phyloP scores from a whole-genome alignment of 1,139 yeast genomes.

The Debaryomyces sp. region DNA sequence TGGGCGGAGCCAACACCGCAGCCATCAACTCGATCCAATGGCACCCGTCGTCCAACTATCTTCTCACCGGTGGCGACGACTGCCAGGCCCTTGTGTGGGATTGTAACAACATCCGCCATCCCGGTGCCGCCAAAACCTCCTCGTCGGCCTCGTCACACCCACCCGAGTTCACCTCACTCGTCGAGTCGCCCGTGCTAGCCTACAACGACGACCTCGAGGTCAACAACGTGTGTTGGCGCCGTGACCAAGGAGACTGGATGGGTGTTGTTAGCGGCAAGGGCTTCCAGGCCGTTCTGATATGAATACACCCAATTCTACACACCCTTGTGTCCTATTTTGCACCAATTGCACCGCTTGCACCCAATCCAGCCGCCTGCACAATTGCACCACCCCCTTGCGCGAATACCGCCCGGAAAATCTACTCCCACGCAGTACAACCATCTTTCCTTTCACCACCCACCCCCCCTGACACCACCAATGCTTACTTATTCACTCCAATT shows the following conservation, averaged over 20 bases:
- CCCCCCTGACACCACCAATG: background rate
- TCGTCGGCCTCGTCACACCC: slow-evolving; percentile 6
- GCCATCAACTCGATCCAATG: slow-evolving; percentile 73
- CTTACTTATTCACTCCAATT: background rate
- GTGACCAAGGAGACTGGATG: slow-evolving; percentile 69
- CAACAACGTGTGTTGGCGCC: slow-evolving; percentile 77
- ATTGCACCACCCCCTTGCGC: background rate
- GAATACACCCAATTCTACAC: background rate
- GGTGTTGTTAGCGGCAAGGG: slow-evolving; percentile 82
- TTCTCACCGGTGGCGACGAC: slow-evolving; percentile 86
- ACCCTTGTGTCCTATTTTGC: background rate
- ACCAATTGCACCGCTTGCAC: background rate
- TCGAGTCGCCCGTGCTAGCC: slow-evolving; percentile 53
- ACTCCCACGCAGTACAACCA: background rate
- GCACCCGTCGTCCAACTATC: slow-evolving; percentile 75
- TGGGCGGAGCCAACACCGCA: slow-evolving; percentile 48
- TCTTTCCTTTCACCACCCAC: background rate
- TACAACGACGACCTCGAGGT: slow-evolving; percentile 68
- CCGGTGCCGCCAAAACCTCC: slow-evolving; percentile 5
- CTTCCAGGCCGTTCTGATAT: slow-evolving; percentile 67
- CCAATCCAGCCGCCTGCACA: background rate
- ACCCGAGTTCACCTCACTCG: slow-evolving; percentile 20
- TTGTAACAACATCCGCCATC: slow-evolving; percentile 38
- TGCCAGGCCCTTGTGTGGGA: slow-evolving; percentile 92
- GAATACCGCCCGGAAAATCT: background rate